Base-by-base conservation (phyloP, 768 basidiomycete species). In the Amanita molliuscula region DNA sequence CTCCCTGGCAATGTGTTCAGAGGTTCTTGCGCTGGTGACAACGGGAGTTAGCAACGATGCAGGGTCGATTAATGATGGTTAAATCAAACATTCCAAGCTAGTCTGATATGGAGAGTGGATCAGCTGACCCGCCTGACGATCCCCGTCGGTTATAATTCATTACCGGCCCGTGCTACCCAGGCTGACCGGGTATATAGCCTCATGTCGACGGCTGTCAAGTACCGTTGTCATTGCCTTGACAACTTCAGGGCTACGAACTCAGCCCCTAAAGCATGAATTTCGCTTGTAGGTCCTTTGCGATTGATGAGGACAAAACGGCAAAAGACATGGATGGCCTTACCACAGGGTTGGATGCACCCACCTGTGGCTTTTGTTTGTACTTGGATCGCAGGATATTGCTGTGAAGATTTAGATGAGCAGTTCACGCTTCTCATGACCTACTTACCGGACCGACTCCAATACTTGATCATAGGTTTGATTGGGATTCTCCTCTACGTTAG, bases 391-490 rank as follows among this genome's bases (percentile, higher is more conserved):
- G 61, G 52, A 86, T 77, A 18, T 65, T 63, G 36, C 81, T 82
- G 52, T 16, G 15, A 4, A 15, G 16, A 16, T 15, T 47, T 21
- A 18, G 25, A 11, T 21, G 34, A 29, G 9, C 20, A 3, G 10
- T 13, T 44, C 9, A 26, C 20, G 34, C 10, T 26, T 6, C 44
- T 33, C 26, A 21, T n/a, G 26, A 42, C 34, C 21, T 11, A 51
- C 67, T 46, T 46, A 80, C 76, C 84, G 74, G 31, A 87, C 53
- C 28, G 75, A 75, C 29, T 58, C 62, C 31, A 90, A 64, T 10
- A 90, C 61, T 47, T 82, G 77, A 52, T 78, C 73, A 54, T 88
- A 88, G 6, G 78, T 76, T 61, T 84, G 85, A 25, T 67, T 59
- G 0, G 80, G 81, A 28, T 76, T 77, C 44, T 62, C 60, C 25